A percentile compares a stretch with the other conserved stretches of the same genome.
These are phyloP conservation scores for Calonectria naviculata DNA, from an alignment of 2,329 filamentous ascomycete genomes.

Conservation along the genomic window DNA sequence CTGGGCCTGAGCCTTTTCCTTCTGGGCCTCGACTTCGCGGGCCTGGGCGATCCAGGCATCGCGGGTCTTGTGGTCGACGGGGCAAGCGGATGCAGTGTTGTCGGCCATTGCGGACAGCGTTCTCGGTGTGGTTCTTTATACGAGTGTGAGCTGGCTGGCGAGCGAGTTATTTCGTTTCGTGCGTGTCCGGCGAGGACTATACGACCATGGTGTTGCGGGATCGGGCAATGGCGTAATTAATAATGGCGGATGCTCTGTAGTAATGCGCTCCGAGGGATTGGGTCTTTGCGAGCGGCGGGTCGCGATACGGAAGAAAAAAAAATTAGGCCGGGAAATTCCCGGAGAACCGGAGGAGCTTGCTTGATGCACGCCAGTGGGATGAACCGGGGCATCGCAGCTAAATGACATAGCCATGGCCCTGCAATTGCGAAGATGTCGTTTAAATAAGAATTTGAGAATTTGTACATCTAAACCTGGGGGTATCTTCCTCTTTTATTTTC, in stretches of 20 bases:
- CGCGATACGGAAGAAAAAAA: conserved; percentile 26
- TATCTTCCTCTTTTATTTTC: too few species aligned
- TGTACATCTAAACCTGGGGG: too few species aligned
- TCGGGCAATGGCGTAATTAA: conserved; percentile 32
- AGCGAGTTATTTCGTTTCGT: too few species aligned
- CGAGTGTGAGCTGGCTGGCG: too few species aligned
- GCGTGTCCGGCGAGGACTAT: background rate
- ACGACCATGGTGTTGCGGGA: conserved; percentile 3
- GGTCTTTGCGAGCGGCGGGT: conserved; percentile 24
- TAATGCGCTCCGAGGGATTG: conserved; percentile 38
- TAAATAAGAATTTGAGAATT: too few species aligned
- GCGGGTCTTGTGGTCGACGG: conserved; percentile 90
- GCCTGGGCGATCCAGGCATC: conserved; percentile 86
- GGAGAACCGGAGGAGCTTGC: background rate
- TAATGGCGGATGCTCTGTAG: conserved; percentile 23
- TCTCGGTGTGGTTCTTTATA: background rate
- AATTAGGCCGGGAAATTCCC: conserved; percentile 37
- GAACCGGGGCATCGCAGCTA: too few species aligned
- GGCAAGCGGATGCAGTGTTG: conserved; percentile 66
- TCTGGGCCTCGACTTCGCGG: conserved; percentile 58
- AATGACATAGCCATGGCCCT: too few species aligned
- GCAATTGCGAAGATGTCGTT: too few species aligned
- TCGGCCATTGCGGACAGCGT: conserved; percentile 40
- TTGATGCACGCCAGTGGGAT: background rate
- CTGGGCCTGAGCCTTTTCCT: conserved; percentile 34